A percentile compares a stretch with the other conserved stretches of the same genome.
Evolutionary conservation across 768 basidiomycete genomes (phyloP).

Genomic region (Tricholoma bakamatsutake): DNA sequence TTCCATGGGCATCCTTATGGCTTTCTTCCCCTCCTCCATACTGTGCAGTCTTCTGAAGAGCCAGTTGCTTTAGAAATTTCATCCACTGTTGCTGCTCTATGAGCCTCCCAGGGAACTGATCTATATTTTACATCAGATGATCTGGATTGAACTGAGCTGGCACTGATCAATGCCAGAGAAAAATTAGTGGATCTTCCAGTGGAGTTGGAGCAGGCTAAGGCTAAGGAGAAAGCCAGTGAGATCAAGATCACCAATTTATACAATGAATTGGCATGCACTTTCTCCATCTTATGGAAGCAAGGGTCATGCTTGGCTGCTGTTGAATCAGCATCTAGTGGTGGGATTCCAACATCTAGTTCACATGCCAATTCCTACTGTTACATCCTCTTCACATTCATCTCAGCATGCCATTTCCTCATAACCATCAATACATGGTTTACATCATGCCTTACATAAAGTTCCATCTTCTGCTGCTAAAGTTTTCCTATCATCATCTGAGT

Average conservation of each 20-base stretch:
- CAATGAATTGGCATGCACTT: not conserved
- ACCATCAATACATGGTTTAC: not conserved
- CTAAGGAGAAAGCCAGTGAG: not conserved
- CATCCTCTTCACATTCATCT: not conserved
- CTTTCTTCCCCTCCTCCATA: not conserved
- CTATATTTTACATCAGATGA: not conserved
- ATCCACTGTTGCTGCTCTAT: not conserved
- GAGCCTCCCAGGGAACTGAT: not conserved
- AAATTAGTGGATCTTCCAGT: not conserved
- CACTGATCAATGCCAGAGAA: not conserved
- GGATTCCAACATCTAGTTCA: not conserved
- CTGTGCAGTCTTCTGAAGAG: not conserved
- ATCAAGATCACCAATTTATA: not conserved
- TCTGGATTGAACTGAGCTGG: not conserved
- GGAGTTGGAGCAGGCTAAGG: not conserved
- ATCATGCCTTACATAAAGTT: not conserved
- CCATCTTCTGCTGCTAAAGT: not conserved
- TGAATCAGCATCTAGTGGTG: not conserved
- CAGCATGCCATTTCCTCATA: not conserved
- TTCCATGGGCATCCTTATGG: not conserved
- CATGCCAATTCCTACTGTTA: not conserved
- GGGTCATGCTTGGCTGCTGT: not conserved
- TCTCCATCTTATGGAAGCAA: not conserved
- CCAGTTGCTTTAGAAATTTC: not conserved
- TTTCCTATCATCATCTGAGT: not conserved